A percentile compares a stretch with the other conserved stretches of the same genome.
These are phyloP conservation scores for Lepidium africanum DNA, from an alignment of 345 rosid species.

Conservation along the genomic window DNA sequence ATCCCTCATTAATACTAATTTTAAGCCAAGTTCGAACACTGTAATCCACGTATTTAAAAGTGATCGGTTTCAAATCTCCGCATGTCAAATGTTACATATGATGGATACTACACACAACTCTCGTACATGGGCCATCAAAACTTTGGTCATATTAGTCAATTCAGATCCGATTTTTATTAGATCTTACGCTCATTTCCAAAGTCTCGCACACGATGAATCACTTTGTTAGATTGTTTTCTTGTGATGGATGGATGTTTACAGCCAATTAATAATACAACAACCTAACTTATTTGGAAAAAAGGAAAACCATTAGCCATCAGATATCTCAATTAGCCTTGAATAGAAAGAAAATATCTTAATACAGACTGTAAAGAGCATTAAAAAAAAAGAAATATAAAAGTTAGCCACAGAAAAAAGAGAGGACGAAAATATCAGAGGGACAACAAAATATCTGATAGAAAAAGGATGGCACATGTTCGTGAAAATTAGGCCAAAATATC, in stretches of 20 bases:
- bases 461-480: slow-evolving; percentile 1
- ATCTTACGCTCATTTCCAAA: too few species aligned
- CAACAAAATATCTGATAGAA: slow-evolving; percentile 18
- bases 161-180: too few species aligned
- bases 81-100: too few species aligned
- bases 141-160: too few species aligned
- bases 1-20: too few species aligned
- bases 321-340: slow-evolving; percentile 12
- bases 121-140: too few species aligned
- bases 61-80: too few species aligned
- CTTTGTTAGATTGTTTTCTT: not conserved
- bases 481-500: slow-evolving; percentile 22
- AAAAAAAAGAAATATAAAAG: not conserved
- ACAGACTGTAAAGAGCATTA: slow-evolving; percentile 6
- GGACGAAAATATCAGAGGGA: slow-evolving; percentile 2
- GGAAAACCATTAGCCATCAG: not conserved
- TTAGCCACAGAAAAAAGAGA: slow-evolving; percentile 21
- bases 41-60: too few species aligned
- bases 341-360: not conserved
- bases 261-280: not conserved
- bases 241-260: slow-evolving; percentile 2
- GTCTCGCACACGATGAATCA: not conserved
- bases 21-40: too few species aligned
- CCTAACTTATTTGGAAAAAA: not conserved
- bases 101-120: too few species aligned